Conservation (phyloP, 768 basidiomycete genomes). For the Psilocybe cyanescens region DNA sequence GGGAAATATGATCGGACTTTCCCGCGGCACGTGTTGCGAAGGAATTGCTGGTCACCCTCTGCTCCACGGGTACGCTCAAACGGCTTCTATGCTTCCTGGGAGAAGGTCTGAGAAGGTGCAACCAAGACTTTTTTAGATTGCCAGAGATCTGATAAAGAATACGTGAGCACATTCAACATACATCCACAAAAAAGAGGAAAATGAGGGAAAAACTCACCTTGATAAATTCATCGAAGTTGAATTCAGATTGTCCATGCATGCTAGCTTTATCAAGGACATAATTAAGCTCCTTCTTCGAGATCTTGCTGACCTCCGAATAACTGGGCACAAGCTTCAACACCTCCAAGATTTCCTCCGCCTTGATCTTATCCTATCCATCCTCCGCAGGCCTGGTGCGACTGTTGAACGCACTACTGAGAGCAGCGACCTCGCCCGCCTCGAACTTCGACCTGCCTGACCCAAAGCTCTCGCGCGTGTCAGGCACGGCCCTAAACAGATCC, state of each 20-base stretch:
- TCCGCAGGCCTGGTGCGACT: slow-evolving; percentile 24
- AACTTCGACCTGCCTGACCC: slow-evolving; percentile 45
- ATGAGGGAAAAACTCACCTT: slow-evolving; percentile 57
- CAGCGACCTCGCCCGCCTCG: slow-evolving; percentile 46
- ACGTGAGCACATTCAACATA: not conserved
- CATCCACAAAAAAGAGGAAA: slow-evolving; percentile 1
- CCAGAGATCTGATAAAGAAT: slow-evolving; percentile 62
- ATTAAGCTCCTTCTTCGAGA: slow-evolving; percentile 64
- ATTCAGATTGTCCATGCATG: slow-evolving; percentile 51
- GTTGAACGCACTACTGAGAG: slow-evolving; percentile 42
- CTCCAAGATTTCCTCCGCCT: slow-evolving; percentile 41
- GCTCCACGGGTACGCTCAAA: slow-evolving; percentile 53
- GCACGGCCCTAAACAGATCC: slow-evolving; percentile 23
- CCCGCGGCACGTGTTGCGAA: no score
- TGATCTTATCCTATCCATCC: slow-evolving; percentile 38
- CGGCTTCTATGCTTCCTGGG: slow-evolving; percentile 35
- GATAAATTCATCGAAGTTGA: slow-evolving; percentile 87
- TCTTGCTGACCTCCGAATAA: slow-evolving; percentile 60
- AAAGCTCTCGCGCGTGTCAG: slow-evolving; percentile 18
- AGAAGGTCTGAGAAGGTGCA: slow-evolving; percentile 37
- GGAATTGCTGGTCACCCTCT: slow-evolving; percentile 31
- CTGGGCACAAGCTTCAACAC: slow-evolving; percentile 52
- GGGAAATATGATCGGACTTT: no score
- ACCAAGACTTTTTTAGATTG: slow-evolving; percentile 70
- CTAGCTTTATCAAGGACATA: slow-evolving; percentile 83